phyloP scores from a whole-genome alignment of 2,329 filamentous ascomycete species.

The Phyllosticta citrichinensis region DNA sequence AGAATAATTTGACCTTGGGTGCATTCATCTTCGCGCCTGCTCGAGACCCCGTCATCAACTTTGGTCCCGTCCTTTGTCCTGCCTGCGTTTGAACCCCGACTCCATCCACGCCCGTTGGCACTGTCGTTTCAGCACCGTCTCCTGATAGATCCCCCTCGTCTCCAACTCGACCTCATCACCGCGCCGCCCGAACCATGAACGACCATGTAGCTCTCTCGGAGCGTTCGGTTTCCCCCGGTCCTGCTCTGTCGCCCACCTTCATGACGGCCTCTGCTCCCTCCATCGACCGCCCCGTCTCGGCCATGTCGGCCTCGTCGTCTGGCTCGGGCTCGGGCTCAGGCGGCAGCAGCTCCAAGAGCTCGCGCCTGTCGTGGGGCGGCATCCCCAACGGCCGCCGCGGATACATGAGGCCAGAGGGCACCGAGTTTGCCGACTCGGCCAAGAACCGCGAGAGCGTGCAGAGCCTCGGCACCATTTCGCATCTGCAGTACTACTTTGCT shows the following conservation, averaged over 20 bases:
- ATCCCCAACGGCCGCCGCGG: constrained; percentile 53
- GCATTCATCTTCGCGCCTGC: not conserved
- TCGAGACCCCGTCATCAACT: not conserved
- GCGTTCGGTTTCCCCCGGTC: constrained; percentile 38
- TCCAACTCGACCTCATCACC: not conserved
- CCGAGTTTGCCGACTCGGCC: constrained; percentile 83
- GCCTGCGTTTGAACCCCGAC: not conserved
- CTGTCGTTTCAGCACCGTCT: not conserved
- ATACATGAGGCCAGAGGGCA: constrained; percentile 79
- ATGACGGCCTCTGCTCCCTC: constrained; percentile 50
- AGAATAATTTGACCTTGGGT: not conserved
- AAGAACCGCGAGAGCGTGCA: constrained; percentile 88
- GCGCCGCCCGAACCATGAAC: not conserved
- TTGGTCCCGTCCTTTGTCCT: not conserved
- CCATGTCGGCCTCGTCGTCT: constrained; percentile 43
- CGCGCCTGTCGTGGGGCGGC: constrained; percentile 35
- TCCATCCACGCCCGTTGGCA: not conserved
- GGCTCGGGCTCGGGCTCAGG: constrained; percentile 43
- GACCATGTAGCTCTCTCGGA: constrained; percentile 3
- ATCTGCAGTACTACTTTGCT: constrained; percentile 97
- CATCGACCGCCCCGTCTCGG: constrained; percentile 52
- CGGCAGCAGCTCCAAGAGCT: constrained; percentile 52
- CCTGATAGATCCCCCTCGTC: not conserved
- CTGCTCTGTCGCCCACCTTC: constrained; percentile 55
- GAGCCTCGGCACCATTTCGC: constrained; percentile 90